phyloP scores from a whole-genome alignment of 345 rosid species.

The Atalantia buxifolia region DNA sequence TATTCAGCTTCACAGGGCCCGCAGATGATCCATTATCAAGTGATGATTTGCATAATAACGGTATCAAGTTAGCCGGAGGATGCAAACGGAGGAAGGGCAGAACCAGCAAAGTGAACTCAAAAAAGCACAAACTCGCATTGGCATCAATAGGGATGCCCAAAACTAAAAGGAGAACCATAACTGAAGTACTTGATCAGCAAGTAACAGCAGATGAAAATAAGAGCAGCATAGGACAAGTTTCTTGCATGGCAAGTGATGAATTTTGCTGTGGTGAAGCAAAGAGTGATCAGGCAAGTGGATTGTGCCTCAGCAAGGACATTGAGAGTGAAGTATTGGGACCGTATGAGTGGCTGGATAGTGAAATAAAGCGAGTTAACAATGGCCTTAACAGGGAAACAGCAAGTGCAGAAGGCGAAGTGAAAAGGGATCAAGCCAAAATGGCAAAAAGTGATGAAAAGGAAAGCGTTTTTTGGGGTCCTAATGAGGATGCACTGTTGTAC shows the following conservation, averaged over 20 bases:
- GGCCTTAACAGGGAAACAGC: constrained; percentile 11
- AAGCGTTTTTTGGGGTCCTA: constrained; percentile 28
- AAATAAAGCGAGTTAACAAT: constrained; percentile 49
- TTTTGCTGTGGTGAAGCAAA: neutral
- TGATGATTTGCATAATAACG: neutral
- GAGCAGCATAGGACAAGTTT: neutral
- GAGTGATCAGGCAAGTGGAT: neutral
- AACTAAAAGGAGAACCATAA: neutral
- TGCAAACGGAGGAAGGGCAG: constrained; percentile 21
- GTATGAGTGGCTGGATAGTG: constrained; percentile 68
- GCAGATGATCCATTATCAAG: neutral
- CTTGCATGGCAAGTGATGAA: neutral
- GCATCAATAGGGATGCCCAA: constrained; percentile 14
- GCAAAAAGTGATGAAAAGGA: constrained; percentile 23
- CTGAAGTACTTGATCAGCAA: constrained; percentile 2
- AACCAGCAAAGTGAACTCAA: constrained; percentile 40
- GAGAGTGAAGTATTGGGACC: constrained; percentile 43
- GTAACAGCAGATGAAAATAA: neutral
- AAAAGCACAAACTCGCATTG: constrained; percentile 38
- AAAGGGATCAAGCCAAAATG: constrained; percentile 4
- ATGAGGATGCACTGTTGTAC: constrained; percentile 23
- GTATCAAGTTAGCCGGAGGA: constrained; percentile 13
- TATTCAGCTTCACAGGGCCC: constrained; percentile 33
- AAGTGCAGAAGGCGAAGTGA: constrained; percentile 6
- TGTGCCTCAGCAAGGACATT: neutral